Evolutionary conservation across 2,329 filamentous ascomycete species (phyloP).

Genomic region (Pseudomassariella vexata): DNA sequence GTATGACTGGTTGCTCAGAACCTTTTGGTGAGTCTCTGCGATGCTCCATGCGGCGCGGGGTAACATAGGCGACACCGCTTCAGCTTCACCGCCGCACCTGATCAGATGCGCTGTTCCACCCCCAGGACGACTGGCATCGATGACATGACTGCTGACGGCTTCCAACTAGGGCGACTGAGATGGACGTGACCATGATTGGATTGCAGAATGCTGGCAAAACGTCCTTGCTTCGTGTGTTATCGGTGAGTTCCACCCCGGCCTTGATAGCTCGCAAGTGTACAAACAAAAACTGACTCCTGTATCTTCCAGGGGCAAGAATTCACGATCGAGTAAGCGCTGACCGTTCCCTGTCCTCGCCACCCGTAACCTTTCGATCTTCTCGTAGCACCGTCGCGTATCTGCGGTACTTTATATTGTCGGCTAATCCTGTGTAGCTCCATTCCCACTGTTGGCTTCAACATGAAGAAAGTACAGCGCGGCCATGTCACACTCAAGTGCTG

Average conservation of each 20-base stretch:
- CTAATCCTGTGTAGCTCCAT: slow-evolving; percentile 67
- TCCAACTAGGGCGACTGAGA: slow-evolving; percentile 80
- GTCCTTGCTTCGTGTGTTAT: slow-evolving; percentile 84
- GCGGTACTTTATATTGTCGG: slow-evolving; percentile 6
- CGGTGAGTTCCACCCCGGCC: slow-evolving; percentile 57
- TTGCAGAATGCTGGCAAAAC: slow-evolving; percentile 98
- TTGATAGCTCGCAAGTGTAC: slow-evolving; percentile 12
- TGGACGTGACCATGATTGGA: slow-evolving; percentile 99
- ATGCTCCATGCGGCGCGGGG: slow-evolving; percentile 19
- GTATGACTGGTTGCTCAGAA: slow-evolving; percentile 96
- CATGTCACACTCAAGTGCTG: slow-evolving; percentile 99
- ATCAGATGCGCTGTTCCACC: slow-evolving; percentile 10
- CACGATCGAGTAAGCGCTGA: slow-evolving; percentile 93
- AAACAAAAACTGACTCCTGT: slow-evolving; percentile 27
- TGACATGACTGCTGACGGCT: slow-evolving; percentile 11
- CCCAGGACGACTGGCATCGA: slow-evolving; percentile 7
- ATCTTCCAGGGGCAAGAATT: slow-evolving; percentile 83
- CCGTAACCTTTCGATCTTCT: slow-evolving; percentile 5
- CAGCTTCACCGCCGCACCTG: slow-evolving; percentile 15
- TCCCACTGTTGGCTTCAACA: slow-evolving; percentile 97
- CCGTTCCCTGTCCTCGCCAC: slow-evolving; percentile 29
- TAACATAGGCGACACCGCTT: slow-evolving; percentile 18
- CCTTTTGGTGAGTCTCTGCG: slow-evolving; percentile 74
- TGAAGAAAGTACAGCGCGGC: slow-evolving; percentile 95
- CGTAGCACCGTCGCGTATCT: slow-evolving; percentile 17